A percentile compares a stretch with the other conserved stretches of the same genome.
phyloP scores from a whole-genome alignment of 192 early-diverging fungal species.

The Coemansia furcata region DNA sequence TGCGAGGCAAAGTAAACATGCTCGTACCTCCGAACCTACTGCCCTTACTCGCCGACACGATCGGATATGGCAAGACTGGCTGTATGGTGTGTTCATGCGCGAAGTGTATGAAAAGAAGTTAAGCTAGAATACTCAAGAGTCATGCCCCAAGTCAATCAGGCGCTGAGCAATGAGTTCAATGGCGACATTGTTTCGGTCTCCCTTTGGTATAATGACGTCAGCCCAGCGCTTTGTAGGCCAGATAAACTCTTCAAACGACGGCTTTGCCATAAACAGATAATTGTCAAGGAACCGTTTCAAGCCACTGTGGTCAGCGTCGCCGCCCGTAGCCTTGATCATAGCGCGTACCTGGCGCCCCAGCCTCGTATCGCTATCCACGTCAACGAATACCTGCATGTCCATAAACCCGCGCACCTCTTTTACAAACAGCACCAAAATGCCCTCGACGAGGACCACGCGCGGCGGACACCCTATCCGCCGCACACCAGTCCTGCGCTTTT shows the following conservation, averaged over 20 bases:
- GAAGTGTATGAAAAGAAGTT: background rate
- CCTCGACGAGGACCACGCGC: constrained; percentile 74
- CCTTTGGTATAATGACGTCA: constrained; percentile 72
- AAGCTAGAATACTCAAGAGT: background rate
- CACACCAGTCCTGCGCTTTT: constrained; percentile 17
- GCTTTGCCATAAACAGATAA: constrained; percentile 79
- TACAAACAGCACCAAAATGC: constrained; percentile 76
- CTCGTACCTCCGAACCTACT: background rate
- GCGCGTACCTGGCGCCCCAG: constrained; percentile 51
- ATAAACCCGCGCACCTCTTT: constrained; percentile 62
- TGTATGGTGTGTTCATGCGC: background rate
- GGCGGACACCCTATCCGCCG: constrained; percentile 45
- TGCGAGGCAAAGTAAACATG: background rate
- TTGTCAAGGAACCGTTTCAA: constrained; percentile 62
- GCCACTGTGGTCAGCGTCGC: constrained; percentile 15
- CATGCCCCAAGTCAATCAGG: constrained; percentile 39
- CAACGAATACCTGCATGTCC: constrained; percentile 80
- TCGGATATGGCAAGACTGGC: background rate
- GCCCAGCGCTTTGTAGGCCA: constrained; percentile 75
- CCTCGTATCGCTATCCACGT: constrained; percentile 80
- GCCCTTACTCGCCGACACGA: background rate
- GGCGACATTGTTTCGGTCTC: constrained; percentile 61
- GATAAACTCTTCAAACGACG: constrained; percentile 86
- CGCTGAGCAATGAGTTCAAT: constrained; percentile 63
- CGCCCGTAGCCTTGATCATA: constrained; percentile 18